A percentile compares a stretch with the other conserved stretches of the same genome.
These are phyloP conservation scores for Sporothrix mexicana DNA, from an alignment of 2,329 filamentous ascomycete genomes.

Conservation along the genomic window DNA sequence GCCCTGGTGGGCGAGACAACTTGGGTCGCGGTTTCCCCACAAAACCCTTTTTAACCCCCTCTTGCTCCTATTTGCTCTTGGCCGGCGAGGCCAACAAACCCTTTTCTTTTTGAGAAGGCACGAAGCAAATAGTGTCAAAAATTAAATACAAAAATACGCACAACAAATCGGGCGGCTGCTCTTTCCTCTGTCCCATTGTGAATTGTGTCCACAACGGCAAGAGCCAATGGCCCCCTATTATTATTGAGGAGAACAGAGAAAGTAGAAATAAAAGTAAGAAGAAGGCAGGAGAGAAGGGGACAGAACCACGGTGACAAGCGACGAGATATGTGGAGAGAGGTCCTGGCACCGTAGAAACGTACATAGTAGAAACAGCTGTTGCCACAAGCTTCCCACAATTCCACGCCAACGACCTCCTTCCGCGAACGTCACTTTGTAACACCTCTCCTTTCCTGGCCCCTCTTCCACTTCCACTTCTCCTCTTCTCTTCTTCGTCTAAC, in stretches of 20 bases:
- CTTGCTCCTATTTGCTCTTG: neutral
- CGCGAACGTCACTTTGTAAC: slow-evolving; percentile 27
- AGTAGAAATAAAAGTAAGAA: neutral
- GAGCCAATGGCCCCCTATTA: neutral
- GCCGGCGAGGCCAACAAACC: slow-evolving; percentile 13
- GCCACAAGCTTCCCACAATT: slow-evolving; percentile 29
- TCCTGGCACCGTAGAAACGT: slow-evolving; percentile 3
- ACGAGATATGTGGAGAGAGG: neutral
- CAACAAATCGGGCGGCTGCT: neutral
- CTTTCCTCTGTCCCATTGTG: neutral
- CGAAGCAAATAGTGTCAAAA: slow-evolving; percentile 20
- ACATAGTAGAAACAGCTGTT: slow-evolving; percentile 24
- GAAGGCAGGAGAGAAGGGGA: slow-evolving; percentile 18
- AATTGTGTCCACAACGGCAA: slow-evolving; percentile 28
- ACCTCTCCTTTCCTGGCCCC: slow-evolving; percentile 24
- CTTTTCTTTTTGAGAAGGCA: slow-evolving; percentile 28
- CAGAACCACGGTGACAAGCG: neutral
- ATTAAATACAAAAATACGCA: slow-evolving; percentile 22
- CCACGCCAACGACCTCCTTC: slow-evolving; percentile 1
- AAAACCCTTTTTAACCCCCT: slow-evolving; percentile 16
- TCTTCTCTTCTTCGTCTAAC: neutral
- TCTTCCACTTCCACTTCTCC: neutral
- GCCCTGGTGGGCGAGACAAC: slow-evolving; percentile 13
- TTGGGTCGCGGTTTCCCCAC: slow-evolving; percentile 19
- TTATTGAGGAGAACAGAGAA: too few relatives aligned